Conservation (phyloP, 495 filamentous ascomycete genomes). For the Penicillium malachiteum region DNA sequence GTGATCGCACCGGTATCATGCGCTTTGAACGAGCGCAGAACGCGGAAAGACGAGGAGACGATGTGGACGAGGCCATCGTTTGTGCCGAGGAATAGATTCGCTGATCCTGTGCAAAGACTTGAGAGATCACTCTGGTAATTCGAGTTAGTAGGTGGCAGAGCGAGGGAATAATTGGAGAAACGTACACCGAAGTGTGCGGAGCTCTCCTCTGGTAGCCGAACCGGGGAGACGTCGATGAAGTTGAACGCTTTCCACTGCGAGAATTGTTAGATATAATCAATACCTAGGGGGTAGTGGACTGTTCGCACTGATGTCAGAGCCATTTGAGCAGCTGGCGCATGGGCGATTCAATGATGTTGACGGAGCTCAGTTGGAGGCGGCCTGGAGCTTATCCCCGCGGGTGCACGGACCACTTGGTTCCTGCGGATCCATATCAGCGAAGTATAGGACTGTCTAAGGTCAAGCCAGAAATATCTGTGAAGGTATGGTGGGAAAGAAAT, state of each 20-base stretch:
- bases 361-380: conserved; percentile 17
- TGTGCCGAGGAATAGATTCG: conserved; percentile 86
- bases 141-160: background rate
- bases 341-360: conserved; percentile 16
- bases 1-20: conserved; percentile 77
- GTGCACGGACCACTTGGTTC: conserved; percentile 24
- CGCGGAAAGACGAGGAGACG: conserved; percentile 80
- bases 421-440: background rate
- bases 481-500: too few species aligned
- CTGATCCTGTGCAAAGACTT: conserved; percentile 79
- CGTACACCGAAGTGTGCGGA: conserved; percentile 61
- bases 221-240: conserved; percentile 92
- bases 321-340: conserved; percentile 45
- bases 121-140: conserved; percentile 57
- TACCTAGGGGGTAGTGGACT: too few species aligned
- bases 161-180: conserved; percentile 30
- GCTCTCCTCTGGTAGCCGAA: conserved; percentile 75
- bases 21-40: conserved; percentile 81
- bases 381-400: conserved; percentile 27
- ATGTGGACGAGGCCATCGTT: conserved; percentile 82
- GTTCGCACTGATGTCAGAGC: conserved; percentile 47
- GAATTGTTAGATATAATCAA: conserved; percentile 1
- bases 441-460: too few species aligned
- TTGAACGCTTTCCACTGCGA: conserved; percentile 96
- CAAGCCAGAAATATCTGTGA: too few species aligned